These are phyloP conservation scores for Paecilomyces variotii DNA, from an alignment of 2,329 filamentous ascomycete species.

Conservation along the genomic window DNA sequence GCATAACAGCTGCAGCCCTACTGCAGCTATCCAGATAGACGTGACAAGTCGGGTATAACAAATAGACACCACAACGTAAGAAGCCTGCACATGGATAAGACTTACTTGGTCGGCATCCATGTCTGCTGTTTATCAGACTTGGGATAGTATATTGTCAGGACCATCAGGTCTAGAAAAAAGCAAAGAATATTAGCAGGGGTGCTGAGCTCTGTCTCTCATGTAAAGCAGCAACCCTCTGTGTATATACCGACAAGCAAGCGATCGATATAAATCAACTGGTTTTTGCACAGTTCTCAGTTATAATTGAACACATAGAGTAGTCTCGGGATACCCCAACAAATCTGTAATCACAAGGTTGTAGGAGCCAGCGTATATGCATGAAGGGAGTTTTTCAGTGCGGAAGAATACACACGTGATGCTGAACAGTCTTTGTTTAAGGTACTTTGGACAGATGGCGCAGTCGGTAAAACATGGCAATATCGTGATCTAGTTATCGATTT, in stretches of 20 bases:
- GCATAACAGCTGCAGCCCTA: neutral
- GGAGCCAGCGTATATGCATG: neutral
- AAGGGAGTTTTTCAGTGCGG: neutral
- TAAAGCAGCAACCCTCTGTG: neutral
- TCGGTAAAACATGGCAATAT: neutral
- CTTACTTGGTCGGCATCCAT: neutral
- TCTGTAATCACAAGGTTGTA: neutral
- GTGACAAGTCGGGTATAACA: neutral
- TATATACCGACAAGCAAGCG: neutral
- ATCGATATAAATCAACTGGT: neutral
- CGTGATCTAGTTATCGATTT: neutral
- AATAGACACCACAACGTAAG: neutral
- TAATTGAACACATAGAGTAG: neutral
- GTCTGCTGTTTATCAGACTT: neutral
- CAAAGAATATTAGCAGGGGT: neutral
- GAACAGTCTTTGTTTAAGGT: neutral
- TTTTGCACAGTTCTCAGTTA: neutral
- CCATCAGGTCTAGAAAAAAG: neutral
- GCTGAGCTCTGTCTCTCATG: neutral
- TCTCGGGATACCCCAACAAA: neutral
- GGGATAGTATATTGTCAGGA: neutral
- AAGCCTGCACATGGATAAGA: neutral
- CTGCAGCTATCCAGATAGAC: neutral
- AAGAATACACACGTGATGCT: neutral
- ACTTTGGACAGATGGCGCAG: neutral